phyloP scores from a whole-genome alignment of 2,329 filamentous ascomycete genomes.

The Fusarium virguliforme region DNA sequence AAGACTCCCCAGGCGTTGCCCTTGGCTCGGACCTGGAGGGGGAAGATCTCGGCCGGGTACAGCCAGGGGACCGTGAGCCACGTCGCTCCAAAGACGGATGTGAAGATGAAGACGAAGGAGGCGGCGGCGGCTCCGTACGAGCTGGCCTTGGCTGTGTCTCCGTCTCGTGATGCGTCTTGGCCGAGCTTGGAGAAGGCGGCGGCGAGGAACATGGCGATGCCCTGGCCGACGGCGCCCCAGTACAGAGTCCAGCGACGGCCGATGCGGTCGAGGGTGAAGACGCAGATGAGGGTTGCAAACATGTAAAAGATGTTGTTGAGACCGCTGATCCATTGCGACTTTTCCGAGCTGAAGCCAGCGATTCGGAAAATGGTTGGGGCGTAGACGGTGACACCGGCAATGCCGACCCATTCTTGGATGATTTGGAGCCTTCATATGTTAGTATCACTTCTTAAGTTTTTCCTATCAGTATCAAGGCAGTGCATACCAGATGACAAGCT shows the following conservation, averaged over 20 bases:
- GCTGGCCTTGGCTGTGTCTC: constrained; percentile 61
- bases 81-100: constrained; percentile 59
- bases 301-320: constrained; percentile 68
- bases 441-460: neutral
- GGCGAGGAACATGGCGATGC: constrained; percentile 77
- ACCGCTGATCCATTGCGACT: constrained; percentile 76
- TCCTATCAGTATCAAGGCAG: accelerated
- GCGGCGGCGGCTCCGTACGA: constrained; percentile 76
- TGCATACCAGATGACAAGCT: constrained; percentile 76
- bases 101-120: constrained; percentile 77
- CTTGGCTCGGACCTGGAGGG: constrained; percentile 78
- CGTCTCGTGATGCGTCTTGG: constrained; percentile 63
- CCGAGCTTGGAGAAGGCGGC: constrained; percentile 69
- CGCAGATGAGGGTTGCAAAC: constrained; percentile 78
- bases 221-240: constrained; percentile 77
- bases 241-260: constrained; percentile 79
- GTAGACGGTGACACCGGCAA: constrained; percentile 78
- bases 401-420: constrained; percentile 59
- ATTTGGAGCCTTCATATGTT: constrained; percentile 26
- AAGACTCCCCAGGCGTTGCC: constrained; percentile 84
- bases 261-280: constrained; percentile 79
- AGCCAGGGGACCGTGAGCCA: constrained; percentile 73
- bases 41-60: constrained; percentile 82
- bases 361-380: constrained; percentile 75
- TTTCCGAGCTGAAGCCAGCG: constrained; percentile 74